Evolutionary conservation across 2,329 filamentous ascomycete genomes (phyloP).

Genomic region (Alternaria incomplexa): DNA sequence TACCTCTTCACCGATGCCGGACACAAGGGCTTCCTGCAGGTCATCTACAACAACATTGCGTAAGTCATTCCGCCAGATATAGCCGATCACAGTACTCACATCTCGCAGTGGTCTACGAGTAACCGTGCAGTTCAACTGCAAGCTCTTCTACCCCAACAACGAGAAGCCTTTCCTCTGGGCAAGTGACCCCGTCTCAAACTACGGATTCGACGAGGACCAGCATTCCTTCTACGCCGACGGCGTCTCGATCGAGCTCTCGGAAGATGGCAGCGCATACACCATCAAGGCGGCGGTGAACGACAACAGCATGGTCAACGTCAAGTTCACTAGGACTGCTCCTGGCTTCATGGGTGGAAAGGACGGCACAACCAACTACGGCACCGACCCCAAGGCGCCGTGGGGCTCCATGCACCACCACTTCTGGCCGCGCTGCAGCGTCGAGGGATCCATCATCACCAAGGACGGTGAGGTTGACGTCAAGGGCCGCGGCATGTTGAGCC

Average conservation of each 20-base stretch:
- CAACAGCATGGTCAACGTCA: constrained; percentile 82
- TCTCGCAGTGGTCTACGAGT: constrained; percentile 78
- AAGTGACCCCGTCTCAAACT: constrained; percentile 77
- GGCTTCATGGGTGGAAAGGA: constrained; percentile 86
- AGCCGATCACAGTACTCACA: constrained; percentile 22
- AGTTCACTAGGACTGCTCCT: constrained; percentile 74
- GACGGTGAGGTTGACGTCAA: constrained; percentile 82
- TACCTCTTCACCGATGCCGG: constrained; percentile 85
- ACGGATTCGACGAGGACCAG: constrained; percentile 84
- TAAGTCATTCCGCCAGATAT: constrained; percentile 56
- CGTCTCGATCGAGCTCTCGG: constrained; percentile 82
- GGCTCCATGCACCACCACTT: constrained; percentile 90
- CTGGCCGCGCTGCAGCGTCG: constrained; percentile 85
- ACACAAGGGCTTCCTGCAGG: constrained; percentile 77
- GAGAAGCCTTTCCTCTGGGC: constrained; percentile 82
- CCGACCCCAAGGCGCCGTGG: constrained; percentile 86
- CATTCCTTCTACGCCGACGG: constrained; percentile 85
- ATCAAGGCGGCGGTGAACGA: constrained; percentile 91
- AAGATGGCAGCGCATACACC: constrained; percentile 80
- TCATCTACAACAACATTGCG: constrained; percentile 98
- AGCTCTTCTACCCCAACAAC: constrained; percentile 80
- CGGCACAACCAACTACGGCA: constrained; percentile 84
- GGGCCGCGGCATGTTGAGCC: constrained; percentile 78
- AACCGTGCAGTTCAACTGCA: constrained; percentile 92
- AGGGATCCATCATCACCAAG: constrained; percentile 84